These are phyloP conservation scores for Tolypocladium ophioglossoides DNA, from an alignment of 2,329 filamentous ascomycete species.

Conservation along the genomic window DNA sequence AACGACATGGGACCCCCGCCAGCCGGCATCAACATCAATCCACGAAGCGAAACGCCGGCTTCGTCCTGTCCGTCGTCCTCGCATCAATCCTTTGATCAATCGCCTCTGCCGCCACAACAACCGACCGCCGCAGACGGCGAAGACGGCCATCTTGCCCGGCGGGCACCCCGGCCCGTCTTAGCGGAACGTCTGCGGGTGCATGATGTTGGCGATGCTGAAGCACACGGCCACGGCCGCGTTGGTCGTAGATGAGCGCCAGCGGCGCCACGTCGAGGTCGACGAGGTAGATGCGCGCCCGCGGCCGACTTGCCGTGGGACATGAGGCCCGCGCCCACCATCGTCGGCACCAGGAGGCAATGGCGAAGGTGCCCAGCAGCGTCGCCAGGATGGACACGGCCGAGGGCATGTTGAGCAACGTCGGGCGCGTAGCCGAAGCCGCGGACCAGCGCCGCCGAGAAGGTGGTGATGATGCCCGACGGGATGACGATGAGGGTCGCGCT, in stretches of 20 bases:
- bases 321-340: conserved; percentile 13
- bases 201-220: conserved; percentile 34
- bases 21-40: conserved; percentile 5
- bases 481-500: conserved; percentile 13
- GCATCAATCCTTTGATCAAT: conserved; percentile 19
- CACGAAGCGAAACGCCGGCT: conserved; percentile 12
- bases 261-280: conserved; percentile 37
- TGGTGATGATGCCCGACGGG: conserved; percentile 22
- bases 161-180: conserved; percentile 35
- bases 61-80: conserved; percentile 23
- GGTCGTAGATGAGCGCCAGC: conserved; percentile 37
- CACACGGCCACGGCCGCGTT: conserved; percentile 33
- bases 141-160: conserved; percentile 39
- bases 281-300: conserved; percentile 20
- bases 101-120: conserved; percentile 18
- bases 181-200: conserved; percentile 12
- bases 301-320: conserved; percentile 13
- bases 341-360: conserved; percentile 15
- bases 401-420: conserved; percentile 28
- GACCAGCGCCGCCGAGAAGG: conserved; percentile 19
- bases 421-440: conserved; percentile 22
- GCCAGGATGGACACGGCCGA: conserved; percentile 10
- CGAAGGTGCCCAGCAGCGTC: conserved; percentile 11
- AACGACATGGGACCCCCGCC: no score
- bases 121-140: conserved; percentile 29